Evolutionary conservation across 148 eudicot genomes (phyloP), one percentile per base, ranked within the genome.

Genomic region (Diospyros kaki): DNA sequence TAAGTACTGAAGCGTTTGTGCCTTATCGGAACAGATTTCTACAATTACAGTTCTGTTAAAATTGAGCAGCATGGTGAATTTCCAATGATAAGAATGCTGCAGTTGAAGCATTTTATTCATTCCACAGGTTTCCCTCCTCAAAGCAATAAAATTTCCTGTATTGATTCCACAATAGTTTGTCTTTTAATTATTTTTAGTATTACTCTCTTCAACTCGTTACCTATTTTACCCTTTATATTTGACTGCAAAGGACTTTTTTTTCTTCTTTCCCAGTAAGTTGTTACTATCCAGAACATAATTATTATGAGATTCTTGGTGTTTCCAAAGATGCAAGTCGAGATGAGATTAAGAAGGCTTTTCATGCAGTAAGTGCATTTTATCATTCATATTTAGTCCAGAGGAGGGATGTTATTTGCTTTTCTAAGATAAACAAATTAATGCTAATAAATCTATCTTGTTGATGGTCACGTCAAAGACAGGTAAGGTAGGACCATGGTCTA

Each of bases 301-400:
- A 87, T 77, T 94, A 94, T 77, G 91, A 90, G 15, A 61, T 89
- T 68, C 85, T 94, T 55, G 97, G 98, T 60, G 90, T 94, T 73
- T 64, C 96, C 54, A 75, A 82, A 72, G 76, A 77, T 82, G 97
- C 97, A 55, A 78, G 85, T 46, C 86, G 73, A 69, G 92, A 92
- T 80, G 92, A 94, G 80, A 92, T 94, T 78, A 90, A 85, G 77
- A 92, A 92, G 84, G 93, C 96, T 75, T 94, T 83, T 83, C 98
- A 86, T 74, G 84, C 73, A 78, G 98, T 90, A 54, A 67, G 86
- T 73, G 65, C 15, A 66, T 41, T 61, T 74, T 63, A 60, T 9
- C 7, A 64, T 73, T 52, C 69, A 60, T 46, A 28, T 45, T 18
- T 46, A 45, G 41, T 43, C 2, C 5, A 18, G 51, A 38, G 51